A percentile compares a stretch with the other conserved stretches of the same genome.
Conservation (phyloP, 2,329 filamentous ascomycete species). For the Trichophyton mentagrophytes region DNA sequence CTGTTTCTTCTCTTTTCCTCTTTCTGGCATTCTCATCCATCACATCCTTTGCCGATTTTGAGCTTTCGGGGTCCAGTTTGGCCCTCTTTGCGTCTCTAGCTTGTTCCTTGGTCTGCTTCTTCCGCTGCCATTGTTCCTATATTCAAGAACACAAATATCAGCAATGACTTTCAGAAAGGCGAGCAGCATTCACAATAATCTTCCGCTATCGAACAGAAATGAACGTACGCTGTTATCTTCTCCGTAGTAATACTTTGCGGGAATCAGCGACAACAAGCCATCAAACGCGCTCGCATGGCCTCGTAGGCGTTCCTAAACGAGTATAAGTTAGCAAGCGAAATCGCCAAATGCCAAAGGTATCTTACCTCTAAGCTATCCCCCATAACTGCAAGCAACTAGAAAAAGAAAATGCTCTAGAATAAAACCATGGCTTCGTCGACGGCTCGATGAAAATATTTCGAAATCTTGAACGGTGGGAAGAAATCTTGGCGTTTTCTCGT, state of each 20-base stretch:
- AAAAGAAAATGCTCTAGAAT: not conserved
- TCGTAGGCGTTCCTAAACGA: conserved; percentile 36
- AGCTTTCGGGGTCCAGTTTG: conserved; percentile 82
- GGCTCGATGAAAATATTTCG: conserved; percentile 8
- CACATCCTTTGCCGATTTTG: conserved; percentile 83
- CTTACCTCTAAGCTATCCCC: conserved; percentile 15
- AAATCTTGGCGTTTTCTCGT: conserved; percentile 11
- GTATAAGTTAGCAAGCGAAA: conserved; percentile 13
- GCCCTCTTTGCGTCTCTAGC: conserved; percentile 69
- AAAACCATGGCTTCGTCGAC: not conserved
- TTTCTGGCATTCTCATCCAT: conserved; percentile 75
- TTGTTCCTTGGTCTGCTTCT: conserved; percentile 90
- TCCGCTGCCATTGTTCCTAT: conserved; percentile 85
- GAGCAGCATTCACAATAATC: conserved; percentile 7
- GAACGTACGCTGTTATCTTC: conserved; percentile 67
- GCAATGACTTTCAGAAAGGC: conserved; percentile 6
- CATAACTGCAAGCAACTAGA: conserved; percentile 8
- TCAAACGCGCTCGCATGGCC: conserved; percentile 63
- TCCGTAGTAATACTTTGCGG: conserved; percentile 81
- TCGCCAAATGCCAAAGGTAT: conserved; percentile 7
- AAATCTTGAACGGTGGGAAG: conserved; percentile 4
- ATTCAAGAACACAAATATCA: conserved; percentile 9
- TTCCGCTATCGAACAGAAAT: not conserved
- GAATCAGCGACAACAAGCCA: conserved; percentile 73
- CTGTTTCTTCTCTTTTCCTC: conserved; percentile 60